Base-by-base conservation (phyloP, 2,329 filamentous ascomycete species). In the Sarocladiaceae sp. region DNA sequence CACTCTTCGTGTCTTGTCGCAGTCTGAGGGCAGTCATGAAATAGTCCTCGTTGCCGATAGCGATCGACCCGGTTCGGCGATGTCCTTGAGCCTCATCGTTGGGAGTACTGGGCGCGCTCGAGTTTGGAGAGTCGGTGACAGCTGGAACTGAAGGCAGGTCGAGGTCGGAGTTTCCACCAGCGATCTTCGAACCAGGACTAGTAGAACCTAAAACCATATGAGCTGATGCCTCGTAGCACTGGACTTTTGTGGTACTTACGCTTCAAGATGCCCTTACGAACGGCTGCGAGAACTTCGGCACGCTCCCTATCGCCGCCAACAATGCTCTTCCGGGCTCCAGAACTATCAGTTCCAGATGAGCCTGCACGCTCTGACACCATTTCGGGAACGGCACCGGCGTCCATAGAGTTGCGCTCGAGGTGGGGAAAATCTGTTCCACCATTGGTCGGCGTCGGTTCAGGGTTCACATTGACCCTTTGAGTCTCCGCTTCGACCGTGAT, bases 181-280 rank as follows among this genome's bases (percentile, higher is more conserved):
- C 20, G 10, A 20, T 25, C 22, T 50, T 50, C 6, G 28, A 35
- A 3, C 29, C 47, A 20, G 90, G 88, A 56, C 74, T 80, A 3
- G 88, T 87, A 3, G 85, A 84, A 56, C 82, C 83, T 84, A 39
- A 11, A 84, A 42, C 60, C 61, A 12, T 7, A 51, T 62, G 44
- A 64, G 59, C 61, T n/a, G n/a, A n/a, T n/a, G n/a, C n/a, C n/a
- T n/a, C n/a, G n/a, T n/a, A n/a, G n/a, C n/a, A n/a, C n/a, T n/a
- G n/a, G n/a, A n/a, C n/a, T n/a, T n/a, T n/a, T n/a, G n/a, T n/a
- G n/a, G n/a, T 11, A 63, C 70, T 68, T 79, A 88, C 91, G 88
- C 73, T 99, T 99, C 52, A 99, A 71, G 48, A 99, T 99, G 47
- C 94, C 94, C 72, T 96, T 97, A 64, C 90, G 90, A 46, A 97